A percentile compares a stretch with the other conserved stretches of the same genome.
Conservation (phyloP, 2,329 filamentous ascomycete genomes). For the Colletotrichum liaoningense region DNA sequence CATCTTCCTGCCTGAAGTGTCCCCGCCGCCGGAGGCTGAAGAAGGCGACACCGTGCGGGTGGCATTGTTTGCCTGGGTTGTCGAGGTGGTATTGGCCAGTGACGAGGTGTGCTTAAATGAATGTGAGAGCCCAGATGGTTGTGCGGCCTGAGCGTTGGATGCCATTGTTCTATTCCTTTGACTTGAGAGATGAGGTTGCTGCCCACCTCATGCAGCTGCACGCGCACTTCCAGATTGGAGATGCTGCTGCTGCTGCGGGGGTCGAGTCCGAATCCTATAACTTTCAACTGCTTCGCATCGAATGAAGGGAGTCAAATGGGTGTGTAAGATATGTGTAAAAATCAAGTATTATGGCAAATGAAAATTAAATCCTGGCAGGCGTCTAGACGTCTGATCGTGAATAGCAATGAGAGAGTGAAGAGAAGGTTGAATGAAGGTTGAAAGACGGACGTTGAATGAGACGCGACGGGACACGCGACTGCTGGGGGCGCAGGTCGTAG, state of each 20-base stretch:
- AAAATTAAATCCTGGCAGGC: not conserved
- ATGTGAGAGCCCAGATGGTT: not conserved
- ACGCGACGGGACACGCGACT: constrained; percentile 24
- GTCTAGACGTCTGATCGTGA: not conserved
- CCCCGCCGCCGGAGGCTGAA: constrained; percentile 10
- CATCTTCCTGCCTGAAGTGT: constrained; percentile 23
- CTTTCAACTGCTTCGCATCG: not conserved
- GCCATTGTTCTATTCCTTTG: constrained; percentile 4
- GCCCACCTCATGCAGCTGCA: not conserved
- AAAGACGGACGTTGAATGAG: not conserved
- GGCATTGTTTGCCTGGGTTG: not conserved
- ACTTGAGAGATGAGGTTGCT: not conserved
- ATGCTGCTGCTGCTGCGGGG: not conserved
- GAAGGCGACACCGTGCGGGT: constrained; percentile 11
- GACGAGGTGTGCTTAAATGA: not conserved
- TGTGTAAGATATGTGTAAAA: not conserved
- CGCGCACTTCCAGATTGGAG: not conserved
- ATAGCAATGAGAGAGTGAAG: not conserved
- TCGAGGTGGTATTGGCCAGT: not conserved
- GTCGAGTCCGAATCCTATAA: not conserved
- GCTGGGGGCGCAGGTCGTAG: not conserved
- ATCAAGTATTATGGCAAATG: not conserved
- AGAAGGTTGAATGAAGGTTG: not conserved
- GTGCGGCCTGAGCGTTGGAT: constrained; percentile 1
- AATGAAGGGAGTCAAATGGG: too few species aligned